These are phyloP conservation scores for Spathaspora sp. DNA, from an alignment of 805 yeast species.

Conservation along the genomic window DNA sequence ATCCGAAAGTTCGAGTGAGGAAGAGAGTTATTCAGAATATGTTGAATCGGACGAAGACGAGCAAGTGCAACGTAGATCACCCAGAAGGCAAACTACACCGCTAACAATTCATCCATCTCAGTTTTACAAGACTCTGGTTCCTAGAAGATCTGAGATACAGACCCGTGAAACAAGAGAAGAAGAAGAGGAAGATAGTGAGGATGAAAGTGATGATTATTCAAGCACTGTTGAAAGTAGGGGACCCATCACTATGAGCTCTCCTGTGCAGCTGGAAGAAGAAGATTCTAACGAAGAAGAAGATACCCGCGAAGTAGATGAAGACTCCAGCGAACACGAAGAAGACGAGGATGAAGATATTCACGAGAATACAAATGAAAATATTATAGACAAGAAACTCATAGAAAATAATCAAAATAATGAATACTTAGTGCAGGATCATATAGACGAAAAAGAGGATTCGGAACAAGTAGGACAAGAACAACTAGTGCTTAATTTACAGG, in stretches of 20 bases:
- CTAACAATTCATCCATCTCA: background rate
- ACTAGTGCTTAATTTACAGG: background rate
- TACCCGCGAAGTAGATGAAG: background rate
- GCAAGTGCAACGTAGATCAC: background rate
- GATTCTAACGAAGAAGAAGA: background rate
- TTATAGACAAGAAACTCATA: background rate
- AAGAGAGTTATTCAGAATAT: background rate
- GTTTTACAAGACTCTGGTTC: background rate
- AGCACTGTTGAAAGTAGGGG: background rate
- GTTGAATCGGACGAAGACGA: background rate
- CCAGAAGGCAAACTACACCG: background rate
- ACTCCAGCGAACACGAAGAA: background rate
- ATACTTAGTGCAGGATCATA: background rate
- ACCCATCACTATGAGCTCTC: background rate
- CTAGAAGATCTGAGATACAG: no score
- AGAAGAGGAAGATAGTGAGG: background rate
- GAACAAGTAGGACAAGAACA: background rate
- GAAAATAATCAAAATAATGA: background rate
- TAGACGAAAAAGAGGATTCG: background rate
- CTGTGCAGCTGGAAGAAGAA: background rate
- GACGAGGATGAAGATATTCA: background rate
- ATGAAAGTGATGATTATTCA: background rate
- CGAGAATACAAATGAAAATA: background rate
- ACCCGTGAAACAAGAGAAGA: background rate
- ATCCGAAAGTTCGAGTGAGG: background rate